Conservation (phyloP, 1,139 yeast genomes). For the Ogataea hybrid region DNA sequence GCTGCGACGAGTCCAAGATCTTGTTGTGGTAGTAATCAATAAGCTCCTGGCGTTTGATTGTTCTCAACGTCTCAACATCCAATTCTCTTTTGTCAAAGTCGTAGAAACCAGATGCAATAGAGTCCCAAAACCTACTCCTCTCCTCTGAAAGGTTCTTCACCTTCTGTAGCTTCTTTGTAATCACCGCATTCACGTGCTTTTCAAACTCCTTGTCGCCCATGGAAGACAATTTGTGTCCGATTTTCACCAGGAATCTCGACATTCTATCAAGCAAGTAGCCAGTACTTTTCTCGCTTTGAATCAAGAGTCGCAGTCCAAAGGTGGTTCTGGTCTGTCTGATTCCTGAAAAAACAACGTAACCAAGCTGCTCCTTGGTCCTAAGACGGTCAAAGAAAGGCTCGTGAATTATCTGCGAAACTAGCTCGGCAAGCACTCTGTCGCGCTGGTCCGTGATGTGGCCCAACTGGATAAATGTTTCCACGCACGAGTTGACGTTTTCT, state of each 20-base stretch:
- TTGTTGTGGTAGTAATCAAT: conserved; percentile 49
- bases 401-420: conserved; percentile 67
- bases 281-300: conserved; percentile 82
- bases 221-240: conserved; percentile 16
- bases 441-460: conserved; percentile 42
- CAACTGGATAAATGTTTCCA: conserved; percentile 74
- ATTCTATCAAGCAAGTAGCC: conserved; percentile 76
- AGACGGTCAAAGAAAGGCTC: conserved; percentile 91
- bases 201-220: conserved; percentile 57
- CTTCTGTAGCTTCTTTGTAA: conserved; percentile 64
- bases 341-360: conserved; percentile 87
- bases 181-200: conserved; percentile 67
- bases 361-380: conserved; percentile 90
- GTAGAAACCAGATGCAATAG: conserved; percentile 72
- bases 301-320: conserved; percentile 71
- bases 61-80: conserved; percentile 56
- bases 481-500: conserved; percentile 78
- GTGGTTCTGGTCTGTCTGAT: conserved; percentile 67
- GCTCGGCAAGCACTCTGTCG: conserved; percentile 51
- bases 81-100: conserved; percentile 61
- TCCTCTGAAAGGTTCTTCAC: conserved; percentile 80
- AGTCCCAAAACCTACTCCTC: conserved; percentile 59
- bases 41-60: conserved; percentile 56
- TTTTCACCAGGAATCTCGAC: conserved; percentile 51
- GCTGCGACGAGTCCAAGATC: conserved; percentile 38